Base-by-base conservation (phyloP, 306 rosid genomes). In the Gillenia trifoliata region DNA sequence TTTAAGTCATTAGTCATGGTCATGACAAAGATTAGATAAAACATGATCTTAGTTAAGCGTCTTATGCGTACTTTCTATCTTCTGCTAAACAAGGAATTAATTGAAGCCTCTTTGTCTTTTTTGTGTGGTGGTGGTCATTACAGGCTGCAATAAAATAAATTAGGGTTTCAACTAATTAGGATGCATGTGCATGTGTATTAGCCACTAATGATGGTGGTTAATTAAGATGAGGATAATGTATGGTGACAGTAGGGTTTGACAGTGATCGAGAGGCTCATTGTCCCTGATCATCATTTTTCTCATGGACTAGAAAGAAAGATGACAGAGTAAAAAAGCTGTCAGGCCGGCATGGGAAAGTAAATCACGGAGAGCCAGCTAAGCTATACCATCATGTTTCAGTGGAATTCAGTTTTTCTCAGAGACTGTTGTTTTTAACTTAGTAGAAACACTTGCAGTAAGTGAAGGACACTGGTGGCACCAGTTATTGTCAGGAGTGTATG, bases 1-100 rank as follows among this genome's bases (percentile, higher is more conserved):
- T 49, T 40, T 52, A 68, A 71, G 66, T 78, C 54, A 71, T 25
- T 52, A 64, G 77, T 70, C 71, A 38, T 23, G 76, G 30, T 64
- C 77, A 3, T 36, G 16, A 40, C 47, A 8, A 54, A 8, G 65
- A 78, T 78, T 65, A 66, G 43, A 65, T 56, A n/a, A 41, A 72
- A 60, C 29, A 52, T 38, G 15, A 5, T n/a, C 8, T 52, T 60
- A 10, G 50, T 54, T 54, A 64, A 43, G 34, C 4, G 71, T 43
- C 19, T 41, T 16, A 47, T 7, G 38, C 8, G 41, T 62, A 16
- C 11, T 22, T 33, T 6, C 25, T 19, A 28, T 31, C 50, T 71
- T 60, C 36, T 56, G 75, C 34, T 52, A 64, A 66, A 22, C 70
- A 17, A 45, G 49, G 70, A 63, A 54, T 34, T 23, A 28, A n/a